A percentile compares a stretch with the other conserved stretches of the same genome.
Evolutionary conservation across 2,329 filamentous ascomycete genomes (phyloP).

Genomic region (Chrysosphaeria jannelii): DNA sequence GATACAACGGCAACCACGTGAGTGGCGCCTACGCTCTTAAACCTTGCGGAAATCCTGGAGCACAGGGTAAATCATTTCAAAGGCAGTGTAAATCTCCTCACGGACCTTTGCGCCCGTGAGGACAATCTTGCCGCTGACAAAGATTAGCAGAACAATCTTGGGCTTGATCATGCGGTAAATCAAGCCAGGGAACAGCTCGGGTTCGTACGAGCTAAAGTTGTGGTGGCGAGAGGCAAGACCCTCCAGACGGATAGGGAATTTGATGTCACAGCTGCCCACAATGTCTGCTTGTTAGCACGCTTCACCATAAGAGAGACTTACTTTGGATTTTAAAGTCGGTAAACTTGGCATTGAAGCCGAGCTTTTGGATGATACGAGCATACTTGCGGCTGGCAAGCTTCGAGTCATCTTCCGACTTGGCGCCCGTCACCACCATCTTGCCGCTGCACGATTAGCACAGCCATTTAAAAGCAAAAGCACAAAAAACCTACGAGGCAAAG

Average conservation of each 20-base stretch:
- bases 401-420: constrained; percentile 91
- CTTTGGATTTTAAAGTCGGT: constrained; percentile 99
- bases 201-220: constrained; percentile 98
- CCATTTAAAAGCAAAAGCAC: background rate
- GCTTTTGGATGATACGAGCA: constrained; percentile 97
- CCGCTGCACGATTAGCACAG: constrained; percentile 21
- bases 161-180: constrained; percentile 99
- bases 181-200: constrained; percentile 84
- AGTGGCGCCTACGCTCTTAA: background rate
- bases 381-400: constrained; percentile 95
- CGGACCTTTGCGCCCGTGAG: constrained; percentile 92
- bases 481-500: constrained; percentile 34
- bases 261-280: constrained; percentile 94
- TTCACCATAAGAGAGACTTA: background rate
- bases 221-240: constrained; percentile 94
- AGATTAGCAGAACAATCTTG: constrained; percentile 96
- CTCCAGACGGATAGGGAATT: constrained; percentile 93
- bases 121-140: constrained; percentile 94
- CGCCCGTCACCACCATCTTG: constrained; percentile 98
- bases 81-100: constrained; percentile 92
- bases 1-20: constrained; percentile 6
- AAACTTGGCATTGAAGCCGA: constrained; percentile 98
- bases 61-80: constrained; percentile 93
- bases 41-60: constrained; percentile 18
- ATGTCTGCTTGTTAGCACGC: constrained; percentile 23